These are phyloP conservation scores for Prunus mume DNA, from an alignment of 306 rosid species.

Conservation along the genomic window DNA sequence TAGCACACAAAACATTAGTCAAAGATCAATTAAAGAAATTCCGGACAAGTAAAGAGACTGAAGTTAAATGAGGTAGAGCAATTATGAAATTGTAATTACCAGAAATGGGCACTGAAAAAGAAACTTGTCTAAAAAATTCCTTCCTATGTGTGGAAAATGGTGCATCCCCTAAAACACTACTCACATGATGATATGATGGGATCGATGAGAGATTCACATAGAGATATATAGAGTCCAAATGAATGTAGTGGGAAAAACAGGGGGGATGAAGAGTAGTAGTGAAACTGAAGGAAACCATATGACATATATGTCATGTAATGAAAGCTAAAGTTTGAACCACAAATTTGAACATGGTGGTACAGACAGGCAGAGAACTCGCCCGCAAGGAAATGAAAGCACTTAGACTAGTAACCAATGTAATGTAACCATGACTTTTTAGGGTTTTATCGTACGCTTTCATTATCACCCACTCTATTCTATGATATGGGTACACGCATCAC, in stretches of 20 bases:
- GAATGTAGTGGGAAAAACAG: constrained; percentile 4
- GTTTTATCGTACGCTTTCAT: constrained; percentile 32
- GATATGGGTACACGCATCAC: constrained; percentile 33
- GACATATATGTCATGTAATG: background rate
- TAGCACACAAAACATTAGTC: too few species aligned
- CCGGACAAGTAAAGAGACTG: background rate
- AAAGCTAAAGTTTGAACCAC: constrained; percentile 33
- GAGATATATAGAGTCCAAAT: background rate
- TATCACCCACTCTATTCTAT: constrained; percentile 34
- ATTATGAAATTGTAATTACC: background rate
- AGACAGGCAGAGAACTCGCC: constrained; percentile 11
- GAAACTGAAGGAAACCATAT: background rate
- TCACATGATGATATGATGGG: background rate
- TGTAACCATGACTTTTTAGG: constrained; percentile 27
- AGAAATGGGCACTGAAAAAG: constrained; percentile 4
- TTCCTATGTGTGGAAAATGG: constrained; percentile 10
- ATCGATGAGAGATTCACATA: background rate
- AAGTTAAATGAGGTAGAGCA: background rate
- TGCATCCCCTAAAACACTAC: constrained; percentile 29
- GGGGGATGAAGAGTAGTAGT: background rate
- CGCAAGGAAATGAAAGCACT: constrained; percentile 39
- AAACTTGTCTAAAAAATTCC: background rate
- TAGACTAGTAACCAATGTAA: background rate
- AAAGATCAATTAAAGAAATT: too few species aligned
- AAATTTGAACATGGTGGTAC: constrained; percentile 21